Conservation (phyloP, 2,329 filamentous ascomycete species). For the Ophiostoma perfectum region DNA sequence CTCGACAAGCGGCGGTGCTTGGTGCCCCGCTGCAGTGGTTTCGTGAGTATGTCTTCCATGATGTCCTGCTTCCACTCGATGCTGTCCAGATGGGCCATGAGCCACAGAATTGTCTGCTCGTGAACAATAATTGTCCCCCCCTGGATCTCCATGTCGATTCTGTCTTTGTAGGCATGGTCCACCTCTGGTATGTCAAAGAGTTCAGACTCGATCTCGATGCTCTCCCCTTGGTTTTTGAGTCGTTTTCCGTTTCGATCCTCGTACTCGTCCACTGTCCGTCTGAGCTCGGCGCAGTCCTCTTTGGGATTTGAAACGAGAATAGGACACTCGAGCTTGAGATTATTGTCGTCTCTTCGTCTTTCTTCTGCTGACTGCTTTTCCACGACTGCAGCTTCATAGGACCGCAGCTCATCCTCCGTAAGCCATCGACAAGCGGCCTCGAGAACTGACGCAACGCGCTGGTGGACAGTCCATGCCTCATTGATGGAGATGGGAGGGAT, state of each 20-base stretch:
- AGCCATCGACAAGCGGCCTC: conserved; percentile 13
- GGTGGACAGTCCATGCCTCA: conserved; percentile 22
- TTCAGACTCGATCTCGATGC: background rate
- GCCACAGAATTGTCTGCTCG: conserved; percentile 8
- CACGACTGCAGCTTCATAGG: background rate
- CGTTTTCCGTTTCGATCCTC: background rate
- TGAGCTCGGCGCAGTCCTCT: conserved; percentile 22
- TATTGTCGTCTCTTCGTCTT: background rate
- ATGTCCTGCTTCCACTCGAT: background rate
- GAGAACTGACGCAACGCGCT: conserved; percentile 15
- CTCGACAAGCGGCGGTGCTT: conserved; percentile 15
- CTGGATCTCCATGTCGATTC: background rate
- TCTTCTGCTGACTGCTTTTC: background rate
- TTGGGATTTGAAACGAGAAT: background rate
- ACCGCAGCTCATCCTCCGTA: background rate
- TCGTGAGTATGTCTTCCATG: background rate
- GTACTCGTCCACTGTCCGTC: background rate
- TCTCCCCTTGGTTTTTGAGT: background rate
- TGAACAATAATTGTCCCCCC: conserved; percentile 20
- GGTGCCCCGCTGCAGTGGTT: too few relatives aligned
- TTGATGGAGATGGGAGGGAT: conserved; percentile 9
- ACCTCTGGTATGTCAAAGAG: background rate
- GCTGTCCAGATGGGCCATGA: conserved; percentile 9
- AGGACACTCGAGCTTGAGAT: background rate
- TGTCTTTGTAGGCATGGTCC: too few relatives aligned